Evolutionary conservation across 805 yeast genomes (phyloP).

Genomic region (Zygosaccharomyces rouxii): DNA sequence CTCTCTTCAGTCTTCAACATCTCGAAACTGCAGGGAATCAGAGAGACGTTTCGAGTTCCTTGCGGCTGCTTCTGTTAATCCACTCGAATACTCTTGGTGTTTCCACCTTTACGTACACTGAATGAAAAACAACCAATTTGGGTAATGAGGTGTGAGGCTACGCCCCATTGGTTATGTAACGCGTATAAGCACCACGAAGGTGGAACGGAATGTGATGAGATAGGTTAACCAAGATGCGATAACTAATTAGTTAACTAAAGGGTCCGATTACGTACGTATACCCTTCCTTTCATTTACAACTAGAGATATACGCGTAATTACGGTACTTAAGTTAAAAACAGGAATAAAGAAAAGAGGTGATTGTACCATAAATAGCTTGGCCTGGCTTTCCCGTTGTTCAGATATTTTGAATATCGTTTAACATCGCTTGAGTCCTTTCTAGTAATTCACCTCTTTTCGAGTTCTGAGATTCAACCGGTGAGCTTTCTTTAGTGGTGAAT

Average conservation of each 20-base stretch:
- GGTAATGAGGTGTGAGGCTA: constrained; percentile 3
- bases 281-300: background rate
- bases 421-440: constrained; percentile 29
- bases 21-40: background rate
- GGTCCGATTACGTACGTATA: background rate
- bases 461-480: background rate
- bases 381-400: constrained; percentile 3
- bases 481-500: background rate
- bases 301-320: background rate
- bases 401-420: constrained; percentile 29
- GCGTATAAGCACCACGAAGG: background rate
- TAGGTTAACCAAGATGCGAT: background rate
- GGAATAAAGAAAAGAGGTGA: too few species aligned
- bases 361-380: background rate
- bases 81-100: background rate
- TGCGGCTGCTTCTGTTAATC: background rate
- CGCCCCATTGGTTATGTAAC: background rate
- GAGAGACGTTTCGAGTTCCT: background rate
- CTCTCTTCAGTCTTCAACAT: background rate
- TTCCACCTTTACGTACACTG: background rate
- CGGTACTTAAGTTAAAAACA: too few species aligned
- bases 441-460: constrained; percentile 14
- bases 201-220: background rate
- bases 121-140: constrained; percentile 4
- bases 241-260: background rate